phyloP scores from a whole-genome alignment of 2,329 filamentous ascomycete genomes.

The Hypoxylon sp. region DNA sequence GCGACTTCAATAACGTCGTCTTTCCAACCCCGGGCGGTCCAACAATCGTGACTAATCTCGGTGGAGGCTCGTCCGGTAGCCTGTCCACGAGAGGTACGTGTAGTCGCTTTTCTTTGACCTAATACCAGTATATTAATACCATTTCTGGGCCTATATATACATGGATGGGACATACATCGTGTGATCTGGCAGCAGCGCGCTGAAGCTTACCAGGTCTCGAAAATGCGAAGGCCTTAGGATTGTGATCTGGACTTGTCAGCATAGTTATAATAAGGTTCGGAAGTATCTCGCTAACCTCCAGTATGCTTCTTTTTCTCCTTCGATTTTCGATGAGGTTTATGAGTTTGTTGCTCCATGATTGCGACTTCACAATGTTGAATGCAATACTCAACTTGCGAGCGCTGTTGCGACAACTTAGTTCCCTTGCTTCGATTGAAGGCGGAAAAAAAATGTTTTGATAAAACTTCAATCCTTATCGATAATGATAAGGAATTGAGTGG shows the following conservation, averaged over 20 bases:
- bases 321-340: slow-evolving; percentile 86
- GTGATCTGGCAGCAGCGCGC: slow-evolving; percentile 76
- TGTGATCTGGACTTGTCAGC: slow-evolving; percentile 70
- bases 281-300: slow-evolving; percentile 64
- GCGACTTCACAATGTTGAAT: slow-evolving; percentile 40
- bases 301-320: slow-evolving; percentile 89
- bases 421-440: slow-evolving; percentile 7
- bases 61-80: slow-evolving; percentile 93
- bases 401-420: slow-evolving; percentile 17
- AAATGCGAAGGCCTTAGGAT: slow-evolving; percentile 92
- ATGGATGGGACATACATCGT: slow-evolving; percentile 41
- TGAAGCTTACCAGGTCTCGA: slow-evolving; percentile 85
- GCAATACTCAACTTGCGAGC: slow-evolving; percentile 20
- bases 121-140: slow-evolving; percentile 47
- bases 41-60: slow-evolving; percentile 92
- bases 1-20: slow-evolving; percentile 93
- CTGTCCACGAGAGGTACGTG: slow-evolving; percentile 98
- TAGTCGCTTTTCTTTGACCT: slow-evolving; percentile 95
- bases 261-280: slow-evolving; percentile 14
- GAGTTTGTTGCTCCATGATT: slow-evolving; percentile 84
- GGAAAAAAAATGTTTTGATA: slow-evolving; percentile 36
- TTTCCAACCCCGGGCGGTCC: slow-evolving; percentile 96
- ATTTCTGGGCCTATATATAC: not conserved
- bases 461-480: slow-evolving; percentile 34
- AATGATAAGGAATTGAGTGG: slow-evolving; percentile 32